Base-by-base conservation (phyloP, 2,329 filamentous ascomycete genomes). In the Paraconiothyrium sp. region DNA sequence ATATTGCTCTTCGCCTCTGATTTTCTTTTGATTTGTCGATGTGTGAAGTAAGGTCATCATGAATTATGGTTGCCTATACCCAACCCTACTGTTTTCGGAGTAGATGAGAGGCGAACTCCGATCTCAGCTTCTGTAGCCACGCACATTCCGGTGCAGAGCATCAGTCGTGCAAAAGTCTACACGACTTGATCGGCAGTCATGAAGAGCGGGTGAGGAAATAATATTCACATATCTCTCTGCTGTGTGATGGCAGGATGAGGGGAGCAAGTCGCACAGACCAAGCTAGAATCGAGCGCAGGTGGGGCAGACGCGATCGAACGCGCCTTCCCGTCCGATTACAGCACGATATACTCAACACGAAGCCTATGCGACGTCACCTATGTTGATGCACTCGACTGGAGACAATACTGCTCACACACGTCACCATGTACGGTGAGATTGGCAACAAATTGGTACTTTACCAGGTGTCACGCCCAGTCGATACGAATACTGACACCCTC, bases 381-480 rank as follows among this genome's bases (percentile, higher is more conserved):
- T 7, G 22, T 22, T 10, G 51, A 14, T 5, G 24, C 4, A 32
- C 11, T n/a, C 24, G 24, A 14, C 30, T 32, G 14, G 13, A 32
- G 6, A 6, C 4, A 20, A 16, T 10, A 11, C 24, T 20, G 20
- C 20, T 41, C 46, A 62, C 41, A 62, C 7, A 20, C 11, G 14
- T 9, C 35, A 41, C 10, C 14, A 97, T 97, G 93, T 95, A 97
- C 80, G 93, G 93, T 69, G 93, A 97, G 77, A 82, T 92, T 62
- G 92, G 91, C 54, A 91, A 93, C 78, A 97, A 97, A 81, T 82
- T 97, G 80, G 92, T 94, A 72, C 82, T 68, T 41, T 54, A 41
- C 48, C 54, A n/a, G 50, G 35, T 51, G 51, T 27, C 54, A 30
- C 30, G 16, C 35, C 27, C 43, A 20, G 13, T 41, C 9, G 39